Evolutionary conservation across 352 stramenopile genomes (phyloP).

Genomic region (Phytopythium litorale): DNA sequence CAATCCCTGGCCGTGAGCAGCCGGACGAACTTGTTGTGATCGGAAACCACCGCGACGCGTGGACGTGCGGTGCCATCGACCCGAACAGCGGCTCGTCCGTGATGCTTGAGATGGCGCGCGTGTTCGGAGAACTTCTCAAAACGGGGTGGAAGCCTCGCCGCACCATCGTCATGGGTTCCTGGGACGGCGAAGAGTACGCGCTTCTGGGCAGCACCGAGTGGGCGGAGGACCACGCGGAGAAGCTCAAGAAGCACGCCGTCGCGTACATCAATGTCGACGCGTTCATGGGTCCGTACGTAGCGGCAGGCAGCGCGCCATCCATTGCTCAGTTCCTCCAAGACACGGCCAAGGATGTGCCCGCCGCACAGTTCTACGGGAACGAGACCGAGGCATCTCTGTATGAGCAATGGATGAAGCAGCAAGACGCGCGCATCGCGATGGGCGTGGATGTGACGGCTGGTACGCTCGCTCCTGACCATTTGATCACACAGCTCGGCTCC

Average conservation of each 20-base stretch:
- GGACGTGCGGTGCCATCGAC: conserved; percentile 72
- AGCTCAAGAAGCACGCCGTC: conserved; percentile 40
- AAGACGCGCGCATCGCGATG: background rate
- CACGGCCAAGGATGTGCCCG: conserved; percentile 38
- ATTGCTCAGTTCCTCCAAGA: conserved; percentile 48
- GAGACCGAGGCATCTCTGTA: conserved; percentile 8
- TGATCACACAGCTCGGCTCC: conserved; percentile 52
- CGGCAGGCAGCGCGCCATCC: conserved; percentile 44
- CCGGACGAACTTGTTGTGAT: conserved; percentile 52
- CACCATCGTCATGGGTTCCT: conserved; percentile 66
- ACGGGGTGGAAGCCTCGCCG: conserved; percentile 52
- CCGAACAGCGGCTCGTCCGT: conserved; percentile 56
- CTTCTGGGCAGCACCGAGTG: conserved; percentile 74
- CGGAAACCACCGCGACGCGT: conserved; percentile 78
- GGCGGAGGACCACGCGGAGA: conserved; percentile 40
- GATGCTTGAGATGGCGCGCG: conserved; percentile 64
- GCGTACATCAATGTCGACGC: conserved; percentile 83
- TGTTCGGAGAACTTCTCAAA: conserved; percentile 48
- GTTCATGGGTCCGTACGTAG: conserved; percentile 41
- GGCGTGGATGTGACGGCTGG: conserved; percentile 8
- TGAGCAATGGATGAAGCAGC: background rate
- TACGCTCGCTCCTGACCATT: conserved; percentile 32
- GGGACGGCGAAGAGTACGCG: conserved; percentile 76
- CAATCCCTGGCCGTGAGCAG: conserved; percentile 24
- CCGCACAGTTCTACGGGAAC: conserved; percentile 23